phyloP scores from a whole-genome alignment of 345 rosid genomes.

The Dimocarpus longan region DNA sequence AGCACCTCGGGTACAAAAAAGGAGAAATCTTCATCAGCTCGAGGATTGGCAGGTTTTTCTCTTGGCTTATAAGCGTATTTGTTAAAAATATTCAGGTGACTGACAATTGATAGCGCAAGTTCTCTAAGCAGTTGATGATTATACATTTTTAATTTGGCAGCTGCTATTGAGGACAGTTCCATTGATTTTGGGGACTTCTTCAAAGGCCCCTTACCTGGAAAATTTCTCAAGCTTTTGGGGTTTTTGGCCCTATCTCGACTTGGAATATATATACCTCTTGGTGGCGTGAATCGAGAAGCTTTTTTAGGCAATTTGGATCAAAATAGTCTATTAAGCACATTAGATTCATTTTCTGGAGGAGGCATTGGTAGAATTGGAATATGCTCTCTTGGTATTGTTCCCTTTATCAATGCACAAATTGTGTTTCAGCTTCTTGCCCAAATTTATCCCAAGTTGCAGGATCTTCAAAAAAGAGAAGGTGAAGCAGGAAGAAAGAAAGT shows the following conservation, averaged over 20 bases:
- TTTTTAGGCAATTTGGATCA: conserved; percentile 92
- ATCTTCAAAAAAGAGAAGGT: conserved; percentile 98
- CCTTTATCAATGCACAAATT: conserved; percentile 92
- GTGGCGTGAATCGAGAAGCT: conserved; percentile 92
- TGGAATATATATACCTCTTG: conserved; percentile 93
- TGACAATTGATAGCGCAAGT: conserved; percentile 1
- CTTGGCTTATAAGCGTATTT: conserved; percentile 13
- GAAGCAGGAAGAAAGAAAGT: conserved; percentile 97
- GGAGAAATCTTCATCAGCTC: conserved; percentile 64
- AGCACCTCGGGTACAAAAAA: conserved; percentile 66
- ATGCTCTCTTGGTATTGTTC: conserved; percentile 97
- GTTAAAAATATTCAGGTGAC: conserved; percentile 4
- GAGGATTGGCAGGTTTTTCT: conserved; percentile 81
- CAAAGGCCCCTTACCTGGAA: conserved; percentile 90
- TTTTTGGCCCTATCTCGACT: conserved; percentile 85
- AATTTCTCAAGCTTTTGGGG: conserved; percentile 88
- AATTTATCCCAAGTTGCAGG: conserved; percentile 96
- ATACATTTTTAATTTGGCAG: conserved; percentile 41
- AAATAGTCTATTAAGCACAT: conserved; percentile 85
- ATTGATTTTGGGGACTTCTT: conserved; percentile 98
- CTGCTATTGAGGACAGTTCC: conserved; percentile 98
- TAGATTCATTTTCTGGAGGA: conserved; percentile 97
- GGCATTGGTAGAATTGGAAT: conserved; percentile 97
- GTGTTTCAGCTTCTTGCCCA: conserved; percentile 99
- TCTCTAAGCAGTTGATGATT: conserved; percentile 25